Evolutionary conservation across 176 grass and related monocot genomes (phyloP), one percentile per base, ranked within the genome.

Genomic region (Triticum dicoccoides): DNA sequence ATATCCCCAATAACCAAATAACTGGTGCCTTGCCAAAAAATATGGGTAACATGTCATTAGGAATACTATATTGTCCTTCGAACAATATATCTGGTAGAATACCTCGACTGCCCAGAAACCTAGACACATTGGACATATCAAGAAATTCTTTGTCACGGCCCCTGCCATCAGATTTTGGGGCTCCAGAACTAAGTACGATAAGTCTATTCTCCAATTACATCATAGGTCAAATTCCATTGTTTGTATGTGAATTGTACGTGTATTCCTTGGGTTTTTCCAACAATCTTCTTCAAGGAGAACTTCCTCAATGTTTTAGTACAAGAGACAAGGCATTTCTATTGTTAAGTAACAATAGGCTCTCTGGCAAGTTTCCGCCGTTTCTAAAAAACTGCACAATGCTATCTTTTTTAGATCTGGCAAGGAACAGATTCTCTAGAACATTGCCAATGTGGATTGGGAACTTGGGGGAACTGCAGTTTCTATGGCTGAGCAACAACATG

Each of bases 371-470:
- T 23, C 89, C 88, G 7, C 34, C 15, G 1, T 86, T 39, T 14
- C 24, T 91, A 2, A 35, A 64, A 51, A 30, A 54, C 24, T 88
- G 52, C 12, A 61, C 54, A 1, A 1, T 0, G 21, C 10, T 88
- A 21, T 0, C 1, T 6, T 58, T 80, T 17, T 25, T 93, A 12
- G 87, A 88, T 80, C 39, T 93, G 0, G 9, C 71, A 1, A 20
- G 24, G 4, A 88, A 91, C 12, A 83, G 27, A 0, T 89, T 94
- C 6, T 74, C 6, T 5, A 86, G 91, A 74, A 27, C 2, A 13
- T 68, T 93, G 29, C 88, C 91, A 0, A 0, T 11, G 0, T 93
- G 86, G 92, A 86, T 93, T 5, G 82, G 73, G 2, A 41, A 88
- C 41, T 12, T 64, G 13, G 8, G 44, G 12, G 0, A 9, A 5